These are phyloP conservation scores for Nicotiana otophora DNA, from an alignment of 257 asterid species.

Conservation along the genomic window DNA sequence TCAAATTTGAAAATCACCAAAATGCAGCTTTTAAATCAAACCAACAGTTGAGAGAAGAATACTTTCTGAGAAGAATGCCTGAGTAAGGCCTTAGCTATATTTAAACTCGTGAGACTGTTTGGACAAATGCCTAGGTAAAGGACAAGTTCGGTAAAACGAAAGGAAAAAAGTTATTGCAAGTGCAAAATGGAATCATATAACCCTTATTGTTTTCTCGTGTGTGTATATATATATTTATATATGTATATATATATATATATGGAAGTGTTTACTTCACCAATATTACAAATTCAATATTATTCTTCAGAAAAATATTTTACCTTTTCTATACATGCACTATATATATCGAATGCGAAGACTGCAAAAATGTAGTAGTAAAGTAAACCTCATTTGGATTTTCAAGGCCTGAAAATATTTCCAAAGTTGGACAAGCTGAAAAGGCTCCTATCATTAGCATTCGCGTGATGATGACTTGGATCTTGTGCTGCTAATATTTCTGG, in stretches of 20 bases:
- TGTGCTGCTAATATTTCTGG: not conserved
- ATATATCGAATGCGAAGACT: not conserved
- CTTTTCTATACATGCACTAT: not conserved
- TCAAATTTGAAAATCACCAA: not conserved
- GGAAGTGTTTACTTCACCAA: not conserved
- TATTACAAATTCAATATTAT: not conserved
- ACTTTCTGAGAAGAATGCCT: too few relatives aligned
- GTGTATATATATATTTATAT: too few relatives aligned
- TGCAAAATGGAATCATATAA: not conserved
- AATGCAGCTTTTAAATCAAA: not conserved
- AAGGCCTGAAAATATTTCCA: slow-evolving; percentile 47
- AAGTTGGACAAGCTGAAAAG: slow-evolving; percentile 33
- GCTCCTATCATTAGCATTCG: slow-evolving; percentile 16
- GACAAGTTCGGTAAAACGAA: too few relatives aligned
- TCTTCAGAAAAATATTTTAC: not conserved
- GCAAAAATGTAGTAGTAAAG: not conserved
- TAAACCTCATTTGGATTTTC: slow-evolving; percentile 11
- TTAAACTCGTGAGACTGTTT: not conserved
- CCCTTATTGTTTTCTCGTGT: not conserved
- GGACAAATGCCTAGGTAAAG: too few relatives aligned
- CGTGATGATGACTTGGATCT: slow-evolving; percentile 4
- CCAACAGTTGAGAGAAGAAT: too few relatives aligned
- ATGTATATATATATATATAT: too few relatives aligned
- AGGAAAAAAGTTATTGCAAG: too few relatives aligned
- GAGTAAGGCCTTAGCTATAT: too few relatives aligned